Conservation (phyloP, 208 protist genomes). For the Leishmania tropica region DNA sequence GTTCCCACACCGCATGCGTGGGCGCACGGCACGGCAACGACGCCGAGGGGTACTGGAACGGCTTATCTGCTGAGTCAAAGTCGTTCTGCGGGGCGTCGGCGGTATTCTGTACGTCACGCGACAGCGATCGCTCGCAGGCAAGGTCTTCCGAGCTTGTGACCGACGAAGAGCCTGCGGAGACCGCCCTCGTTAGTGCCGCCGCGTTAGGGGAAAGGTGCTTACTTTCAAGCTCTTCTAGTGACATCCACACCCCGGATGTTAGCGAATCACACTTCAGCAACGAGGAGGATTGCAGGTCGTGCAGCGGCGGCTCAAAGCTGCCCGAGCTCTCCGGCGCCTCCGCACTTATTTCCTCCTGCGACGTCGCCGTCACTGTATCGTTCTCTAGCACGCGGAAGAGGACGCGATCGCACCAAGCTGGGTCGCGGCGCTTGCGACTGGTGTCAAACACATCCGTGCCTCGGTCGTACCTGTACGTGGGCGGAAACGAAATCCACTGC, state of each 20-base stretch:
- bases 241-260: slow-evolving; percentile 1
- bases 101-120: not conserved
- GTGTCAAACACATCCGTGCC: slow-evolving; percentile 83
- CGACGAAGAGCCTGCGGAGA: not conserved
- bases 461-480: slow-evolving; percentile 92
- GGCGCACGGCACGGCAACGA: slow-evolving; percentile 1
- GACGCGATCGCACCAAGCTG: slow-evolving; percentile 90
- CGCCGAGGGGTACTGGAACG: not conserved
- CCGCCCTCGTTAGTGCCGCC: not conserved
- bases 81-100: slow-evolving; percentile 12
- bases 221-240: slow-evolving; percentile 9
- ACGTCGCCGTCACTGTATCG: not conserved
- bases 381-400: slow-evolving; percentile 68
- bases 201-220: not conserved
- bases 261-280: not conserved
- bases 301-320: not conserved
- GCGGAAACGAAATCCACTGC: slow-evolving; percentile 84
- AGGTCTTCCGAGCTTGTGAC: slow-evolving; percentile 13
- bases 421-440: slow-evolving; percentile 76
- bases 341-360: not conserved
- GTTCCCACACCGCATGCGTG: slow-evolving; percentile 22
- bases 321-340: not conserved
- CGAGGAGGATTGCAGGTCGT: not conserved
- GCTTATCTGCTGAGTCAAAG: not conserved
- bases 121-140: not conserved